Evolutionary conservation across 805 yeast genomes (phyloP).

Genomic region (Cyberlindnera subsufficiens): DNA sequence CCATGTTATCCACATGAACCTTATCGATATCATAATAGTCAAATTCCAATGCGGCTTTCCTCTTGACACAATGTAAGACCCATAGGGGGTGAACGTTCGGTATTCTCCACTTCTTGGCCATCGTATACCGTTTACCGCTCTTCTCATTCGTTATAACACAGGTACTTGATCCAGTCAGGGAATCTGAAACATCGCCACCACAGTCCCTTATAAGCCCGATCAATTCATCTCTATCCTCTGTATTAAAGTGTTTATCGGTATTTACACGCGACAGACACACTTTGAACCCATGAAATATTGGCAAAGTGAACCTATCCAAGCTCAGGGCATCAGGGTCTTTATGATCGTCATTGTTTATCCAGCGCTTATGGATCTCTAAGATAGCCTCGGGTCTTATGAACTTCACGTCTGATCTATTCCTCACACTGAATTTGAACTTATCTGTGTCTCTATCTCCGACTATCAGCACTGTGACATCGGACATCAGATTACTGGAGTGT

Average conservation of each 20-base stretch:
- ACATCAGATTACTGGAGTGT: constrained; percentile 50
- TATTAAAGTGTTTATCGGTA: constrained; percentile 15
- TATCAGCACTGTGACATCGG: constrained; percentile 52
- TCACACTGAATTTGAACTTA: constrained; percentile 46
- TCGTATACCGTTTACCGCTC: constrained; percentile 45
- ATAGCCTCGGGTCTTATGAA: constrained; percentile 47
- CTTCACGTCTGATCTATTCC: constrained; percentile 48
- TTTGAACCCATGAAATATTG: constrained; percentile 37
- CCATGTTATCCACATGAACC: constrained; percentile 18
- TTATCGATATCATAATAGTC: constrained; percentile 24
- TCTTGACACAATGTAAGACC: constrained; percentile 32
- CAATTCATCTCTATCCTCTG: constrained; percentile 28
- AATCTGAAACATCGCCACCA: constrained; percentile 48
- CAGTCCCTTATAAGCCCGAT: constrained; percentile 30
- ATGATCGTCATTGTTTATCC: constrained; percentile 48
- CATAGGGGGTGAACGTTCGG: constrained; percentile 36
- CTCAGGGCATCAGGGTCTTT: constrained; percentile 17
- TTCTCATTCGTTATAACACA: constrained; percentile 45
- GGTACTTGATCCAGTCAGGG: constrained; percentile 38
- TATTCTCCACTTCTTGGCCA: constrained; percentile 37
- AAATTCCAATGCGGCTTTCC: constrained; percentile 32
- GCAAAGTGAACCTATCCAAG: constrained; percentile 26
- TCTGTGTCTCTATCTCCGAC: constrained; percentile 55
- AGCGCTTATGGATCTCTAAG: constrained; percentile 36
- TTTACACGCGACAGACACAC: constrained; percentile 33